Percentiles rank a stretch among this genome's conserved stretches.
Evolutionary conservation across 768 basidiomycete genomes (phyloP).

Genomic region (Suillus subluteus): DNA sequence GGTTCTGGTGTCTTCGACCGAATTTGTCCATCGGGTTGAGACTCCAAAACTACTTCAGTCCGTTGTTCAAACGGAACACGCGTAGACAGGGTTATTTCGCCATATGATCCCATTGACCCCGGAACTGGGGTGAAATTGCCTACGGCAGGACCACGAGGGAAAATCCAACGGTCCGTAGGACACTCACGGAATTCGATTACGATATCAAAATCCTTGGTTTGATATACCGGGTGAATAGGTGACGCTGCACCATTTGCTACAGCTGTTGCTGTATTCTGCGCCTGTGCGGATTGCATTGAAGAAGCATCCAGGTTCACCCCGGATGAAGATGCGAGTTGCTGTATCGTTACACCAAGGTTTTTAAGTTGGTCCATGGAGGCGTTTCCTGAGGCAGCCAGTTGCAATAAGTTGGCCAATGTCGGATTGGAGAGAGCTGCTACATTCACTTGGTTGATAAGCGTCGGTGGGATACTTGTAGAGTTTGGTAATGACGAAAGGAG

Average conservation of each 20-base stretch:
- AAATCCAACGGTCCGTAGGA: slow-evolving; percentile 63
- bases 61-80: slow-evolving; percentile 47
- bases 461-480: slow-evolving; percentile 54
- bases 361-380: slow-evolving; percentile 69
- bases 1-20: slow-evolving; percentile 16
- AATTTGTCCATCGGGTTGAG: slow-evolving; percentile 18
- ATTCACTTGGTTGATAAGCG: slow-evolving; percentile 66
- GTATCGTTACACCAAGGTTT: slow-evolving; percentile 73
- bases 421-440: slow-evolving; percentile 68
- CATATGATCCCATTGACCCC: slow-evolving; percentile 19
- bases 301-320: slow-evolving; percentile 11
- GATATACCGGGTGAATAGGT: slow-evolving; percentile 22
- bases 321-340: slow-evolving; percentile 52
- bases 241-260: slow-evolving; percentile 19
- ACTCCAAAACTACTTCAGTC: slow-evolving; percentile 14
- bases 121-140: slow-evolving; percentile 44
- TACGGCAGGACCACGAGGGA: slow-evolving; percentile 62
- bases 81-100: slow-evolving; percentile 45
- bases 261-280: slow-evolving; percentile 19
- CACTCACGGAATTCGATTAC: slow-evolving; percentile 72
- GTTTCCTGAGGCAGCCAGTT: slow-evolving; percentile 61
- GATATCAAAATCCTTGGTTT: slow-evolving; percentile 66
- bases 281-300: slow-evolving; percentile 16
- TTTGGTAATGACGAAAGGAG: slow-evolving; percentile 49
- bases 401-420: slow-evolving; percentile 66